These are phyloP conservation scores for Anisodus acutangulus DNA, from an alignment of 257 asterid species.

Conservation along the genomic window DNA sequence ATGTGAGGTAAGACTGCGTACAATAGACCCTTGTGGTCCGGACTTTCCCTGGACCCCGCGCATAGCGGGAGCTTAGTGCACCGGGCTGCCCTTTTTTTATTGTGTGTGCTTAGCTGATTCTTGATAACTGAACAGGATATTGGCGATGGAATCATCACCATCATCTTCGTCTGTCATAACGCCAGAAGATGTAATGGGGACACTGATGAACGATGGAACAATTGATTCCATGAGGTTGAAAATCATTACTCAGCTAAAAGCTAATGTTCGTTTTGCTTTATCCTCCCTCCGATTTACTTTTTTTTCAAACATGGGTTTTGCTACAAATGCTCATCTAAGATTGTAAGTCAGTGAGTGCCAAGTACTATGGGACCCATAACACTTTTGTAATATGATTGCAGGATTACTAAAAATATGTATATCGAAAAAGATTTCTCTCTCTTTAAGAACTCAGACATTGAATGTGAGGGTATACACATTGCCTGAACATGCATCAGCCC, in stretches of 20 bases:
- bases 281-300: neutral
- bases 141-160: constrained; percentile 22
- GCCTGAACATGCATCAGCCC: neutral
- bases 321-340: neutral
- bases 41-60: too few species aligned
- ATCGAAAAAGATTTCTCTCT: neutral
- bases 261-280: constrained; percentile 58
- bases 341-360: neutral
- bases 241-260: constrained; percentile 88
- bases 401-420: neutral
- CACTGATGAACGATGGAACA: constrained; percentile 95
- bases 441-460: neutral
- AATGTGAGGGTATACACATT: neutral
- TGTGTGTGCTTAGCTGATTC: neutral
- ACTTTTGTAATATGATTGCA: neutral
- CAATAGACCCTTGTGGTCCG: too few species aligned
- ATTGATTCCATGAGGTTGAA: constrained; percentile 86
- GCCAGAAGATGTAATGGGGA: constrained; percentile 81
- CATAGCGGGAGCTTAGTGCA: too few species aligned
- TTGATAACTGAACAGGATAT: neutral
- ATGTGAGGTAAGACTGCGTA: too few species aligned
- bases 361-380: neutral
- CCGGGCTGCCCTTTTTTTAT: too few species aligned
- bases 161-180: constrained; percentile 55
- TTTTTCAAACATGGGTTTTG: neutral